These are phyloP conservation scores for Rhinocladiella similis DNA, from an alignment of 2,329 filamentous ascomycete species.

Conservation along the genomic window DNA sequence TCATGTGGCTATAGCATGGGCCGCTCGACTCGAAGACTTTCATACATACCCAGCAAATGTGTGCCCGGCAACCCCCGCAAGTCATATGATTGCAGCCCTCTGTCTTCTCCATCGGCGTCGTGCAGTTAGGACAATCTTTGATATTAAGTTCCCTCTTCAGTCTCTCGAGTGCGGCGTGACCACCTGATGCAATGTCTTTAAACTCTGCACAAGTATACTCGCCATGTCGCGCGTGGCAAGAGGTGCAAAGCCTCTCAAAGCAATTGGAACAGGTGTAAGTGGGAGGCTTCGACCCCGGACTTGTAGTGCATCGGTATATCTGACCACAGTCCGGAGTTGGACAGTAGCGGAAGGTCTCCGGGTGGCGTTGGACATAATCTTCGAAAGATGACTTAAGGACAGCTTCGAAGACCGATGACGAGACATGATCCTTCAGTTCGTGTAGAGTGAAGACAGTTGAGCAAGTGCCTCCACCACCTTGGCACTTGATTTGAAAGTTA, in stretches of 20 bases:
- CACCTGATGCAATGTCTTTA: conserved; percentile 29
- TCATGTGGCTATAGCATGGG: conserved; percentile 32
- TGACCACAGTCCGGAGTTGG: conserved; percentile 46
- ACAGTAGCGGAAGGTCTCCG: conserved; percentile 40
- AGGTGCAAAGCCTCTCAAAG: conserved; percentile 26
- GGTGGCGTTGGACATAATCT: conserved; percentile 37
- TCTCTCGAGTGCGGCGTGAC: conserved; percentile 11
- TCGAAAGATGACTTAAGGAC: conserved; percentile 41
- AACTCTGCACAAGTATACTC: conserved; percentile 29
- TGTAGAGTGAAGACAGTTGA: conserved; percentile 23
- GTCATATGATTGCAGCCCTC: conserved; percentile 16
- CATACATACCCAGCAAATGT: conserved; percentile 32
- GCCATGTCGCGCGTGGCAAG: conserved; percentile 28
- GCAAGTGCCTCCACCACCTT: conserved; percentile 25
- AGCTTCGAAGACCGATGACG: conserved; percentile 37
- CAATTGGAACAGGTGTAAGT: conserved; percentile 41
- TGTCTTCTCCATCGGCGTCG: conserved; percentile 16
- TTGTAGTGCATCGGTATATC: conserved; percentile 40
- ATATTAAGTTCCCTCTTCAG: conserved; percentile 15
- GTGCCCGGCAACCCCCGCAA: conserved; percentile 20
- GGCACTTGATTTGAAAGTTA: conserved; percentile 25
- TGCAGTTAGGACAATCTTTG: conserved; percentile 15
- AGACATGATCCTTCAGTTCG: conserved; percentile 31
- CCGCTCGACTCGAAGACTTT: conserved; percentile 13
- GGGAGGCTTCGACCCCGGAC: conserved; percentile 4